Evolutionary conservation across 768 basidiomycete species (phyloP).

Genomic region (Tricholoma flavovirens): DNA sequence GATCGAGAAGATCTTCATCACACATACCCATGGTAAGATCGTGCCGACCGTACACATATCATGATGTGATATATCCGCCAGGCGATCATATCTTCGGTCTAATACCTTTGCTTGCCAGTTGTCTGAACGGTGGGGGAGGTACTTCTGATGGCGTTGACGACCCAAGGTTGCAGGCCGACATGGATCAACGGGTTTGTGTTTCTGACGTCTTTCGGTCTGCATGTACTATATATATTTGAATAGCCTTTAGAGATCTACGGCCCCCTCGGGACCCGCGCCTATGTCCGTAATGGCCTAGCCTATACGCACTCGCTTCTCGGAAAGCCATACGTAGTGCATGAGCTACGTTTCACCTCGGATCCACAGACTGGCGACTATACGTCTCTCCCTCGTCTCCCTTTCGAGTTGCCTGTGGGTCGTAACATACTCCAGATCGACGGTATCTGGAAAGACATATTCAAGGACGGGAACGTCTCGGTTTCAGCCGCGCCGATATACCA

Average conservation of each 20-base stretch:
- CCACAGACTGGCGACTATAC: slow-evolving; percentile 45
- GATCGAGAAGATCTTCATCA: slow-evolving; percentile 81
- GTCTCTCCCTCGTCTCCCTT: slow-evolving; percentile 37
- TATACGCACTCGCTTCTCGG: slow-evolving; percentile 68
- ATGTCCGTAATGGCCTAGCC: slow-evolving; percentile 60
- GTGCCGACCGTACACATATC: slow-evolving; percentile 4
- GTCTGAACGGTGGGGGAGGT: slow-evolving; percentile 73
- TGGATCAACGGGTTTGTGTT: slow-evolving; percentile 28
- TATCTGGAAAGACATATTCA: slow-evolving; percentile 62
- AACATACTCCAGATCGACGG: slow-evolving; percentile 59
- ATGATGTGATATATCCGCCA: slow-evolving; percentile 24
- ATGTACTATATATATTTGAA: too few species aligned
- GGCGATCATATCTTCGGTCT: slow-evolving; percentile 83
- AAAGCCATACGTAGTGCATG: slow-evolving; percentile 73
- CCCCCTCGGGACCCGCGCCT: slow-evolving; percentile 76
- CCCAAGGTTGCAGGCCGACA: slow-evolving; percentile 39
- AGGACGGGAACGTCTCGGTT: slow-evolving; percentile 50
- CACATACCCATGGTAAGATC: slow-evolving; percentile 75
- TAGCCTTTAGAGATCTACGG: slow-evolving; percentile 85
- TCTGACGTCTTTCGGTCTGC: background rate
- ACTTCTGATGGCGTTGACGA: slow-evolving; percentile 53
- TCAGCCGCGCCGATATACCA: slow-evolving; percentile 76
- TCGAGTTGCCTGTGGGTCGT: slow-evolving; percentile 55
- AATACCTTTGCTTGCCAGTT: slow-evolving; percentile 59
- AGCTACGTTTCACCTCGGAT: slow-evolving; percentile 64